phyloP scores from a whole-genome alignment of 768 basidiomycete genomes.

The Termitomyces sp. region DNA sequence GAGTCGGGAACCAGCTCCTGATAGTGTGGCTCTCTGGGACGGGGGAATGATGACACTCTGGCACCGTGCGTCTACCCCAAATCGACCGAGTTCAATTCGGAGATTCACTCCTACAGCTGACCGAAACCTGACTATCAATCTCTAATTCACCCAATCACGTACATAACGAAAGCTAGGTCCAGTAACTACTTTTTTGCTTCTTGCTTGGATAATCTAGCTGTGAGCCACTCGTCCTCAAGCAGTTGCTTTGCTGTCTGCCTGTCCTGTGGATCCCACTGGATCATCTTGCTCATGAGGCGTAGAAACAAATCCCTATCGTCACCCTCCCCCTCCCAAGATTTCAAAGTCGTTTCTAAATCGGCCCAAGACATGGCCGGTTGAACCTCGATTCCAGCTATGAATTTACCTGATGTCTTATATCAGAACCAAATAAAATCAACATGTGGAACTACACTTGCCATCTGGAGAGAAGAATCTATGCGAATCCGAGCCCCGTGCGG shows the following conservation, averaged over 20 bases:
- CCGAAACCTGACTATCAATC: too few species aligned
- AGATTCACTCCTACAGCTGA: too few species aligned
- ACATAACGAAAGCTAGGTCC: too few species aligned
- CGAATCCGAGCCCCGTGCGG: neutral
- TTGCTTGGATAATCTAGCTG: too few species aligned
- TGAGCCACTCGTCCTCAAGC: neutral
- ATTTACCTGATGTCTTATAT: neutral
- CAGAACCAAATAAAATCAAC: neutral
- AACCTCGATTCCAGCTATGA: neutral
- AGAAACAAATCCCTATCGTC: conserved; percentile 3
- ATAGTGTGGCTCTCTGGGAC: too few species aligned
- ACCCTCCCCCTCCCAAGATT: neutral
- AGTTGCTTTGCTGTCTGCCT: neutral
- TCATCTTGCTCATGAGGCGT: conserved; percentile 4
- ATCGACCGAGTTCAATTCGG: too few species aligned
- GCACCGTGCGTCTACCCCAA: too few species aligned
- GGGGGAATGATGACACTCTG: too few species aligned
- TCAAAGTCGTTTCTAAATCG: neutral
- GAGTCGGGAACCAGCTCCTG: too few species aligned
- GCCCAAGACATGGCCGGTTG: neutral
- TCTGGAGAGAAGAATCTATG: neutral
- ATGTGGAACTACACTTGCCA: neutral
- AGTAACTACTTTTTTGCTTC: too few species aligned
- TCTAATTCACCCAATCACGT: too few species aligned
- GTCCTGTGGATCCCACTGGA: conserved; percentile 4